phyloP scores from a whole-genome alignment of 306 rosid species.

The Arachis stenosperma region DNA sequence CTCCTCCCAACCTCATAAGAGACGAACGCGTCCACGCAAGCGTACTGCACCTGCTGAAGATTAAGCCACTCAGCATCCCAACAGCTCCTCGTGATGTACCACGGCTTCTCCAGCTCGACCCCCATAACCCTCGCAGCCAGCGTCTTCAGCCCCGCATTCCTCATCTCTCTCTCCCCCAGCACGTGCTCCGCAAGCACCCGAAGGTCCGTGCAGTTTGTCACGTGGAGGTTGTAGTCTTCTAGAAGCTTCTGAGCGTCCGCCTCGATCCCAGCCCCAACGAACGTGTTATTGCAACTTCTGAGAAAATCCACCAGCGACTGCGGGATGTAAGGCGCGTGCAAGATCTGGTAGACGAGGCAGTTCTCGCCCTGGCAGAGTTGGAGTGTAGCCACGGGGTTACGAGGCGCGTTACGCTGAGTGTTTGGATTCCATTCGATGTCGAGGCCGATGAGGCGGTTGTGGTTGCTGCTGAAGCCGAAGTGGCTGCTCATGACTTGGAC shows the following conservation, averaged over 20 bases:
- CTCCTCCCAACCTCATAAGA: neutral
- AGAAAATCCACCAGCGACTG: conserved; percentile 14
- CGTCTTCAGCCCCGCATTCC: neutral
- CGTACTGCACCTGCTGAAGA: conserved; percentile 38
- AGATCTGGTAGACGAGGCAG: conserved; percentile 41
- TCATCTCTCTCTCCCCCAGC: neutral
- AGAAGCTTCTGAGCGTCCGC: conserved; percentile 27
- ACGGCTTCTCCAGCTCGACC: conserved; percentile 19
- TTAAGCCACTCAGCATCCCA: conserved; percentile 38
- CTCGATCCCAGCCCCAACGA: conserved; percentile 36
- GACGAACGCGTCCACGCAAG: conserved; percentile 37
- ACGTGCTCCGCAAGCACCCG: conserved; percentile 23
- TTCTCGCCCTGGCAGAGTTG: conserved; percentile 35
- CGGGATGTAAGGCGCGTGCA: conserved; percentile 30
- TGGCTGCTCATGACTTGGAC: conserved; percentile 12
- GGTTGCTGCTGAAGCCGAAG: neutral
- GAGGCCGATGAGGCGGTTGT: conserved; percentile 24
- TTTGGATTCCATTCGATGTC: conserved; percentile 47
- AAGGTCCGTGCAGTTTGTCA: conserved; percentile 16
- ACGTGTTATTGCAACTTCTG: neutral
- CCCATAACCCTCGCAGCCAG: conserved; percentile 3
- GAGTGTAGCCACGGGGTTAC: conserved; percentile 23
- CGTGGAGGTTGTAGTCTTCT: neutral
- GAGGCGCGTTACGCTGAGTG: neutral
- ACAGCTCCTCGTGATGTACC: conserved; percentile 11